A percentile compares a stretch with the other conserved stretches of the same genome.
Evolutionary conservation across 208 protist species (phyloP).

Genomic region (Leishmania amazonensis): DNA sequence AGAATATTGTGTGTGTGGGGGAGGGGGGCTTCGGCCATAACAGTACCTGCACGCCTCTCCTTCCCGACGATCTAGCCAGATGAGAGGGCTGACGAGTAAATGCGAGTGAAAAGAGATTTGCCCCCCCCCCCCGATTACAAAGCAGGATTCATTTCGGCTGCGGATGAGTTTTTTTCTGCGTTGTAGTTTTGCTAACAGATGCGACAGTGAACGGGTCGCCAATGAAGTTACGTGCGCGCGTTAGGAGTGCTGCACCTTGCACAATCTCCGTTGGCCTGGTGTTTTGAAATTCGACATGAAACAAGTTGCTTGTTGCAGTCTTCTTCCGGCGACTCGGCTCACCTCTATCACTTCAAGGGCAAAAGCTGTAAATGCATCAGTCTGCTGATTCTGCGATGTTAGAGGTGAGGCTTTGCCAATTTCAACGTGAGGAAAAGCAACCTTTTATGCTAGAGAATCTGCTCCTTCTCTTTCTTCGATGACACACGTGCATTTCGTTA

Average conservation of each 20-base stretch:
- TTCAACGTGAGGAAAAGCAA: not conserved
- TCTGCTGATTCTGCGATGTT: not conserved
- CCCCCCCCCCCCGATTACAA: not conserved
- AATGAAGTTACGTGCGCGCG: not conserved
- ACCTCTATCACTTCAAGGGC: not conserved
- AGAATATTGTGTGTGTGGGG: not conserved
- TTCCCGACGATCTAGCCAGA: not conserved
- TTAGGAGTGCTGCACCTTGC: not conserved
- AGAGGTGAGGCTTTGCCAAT: not conserved
- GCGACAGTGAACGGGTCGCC: not conserved
- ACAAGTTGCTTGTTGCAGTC: not conserved
- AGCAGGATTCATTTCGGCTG: not conserved
- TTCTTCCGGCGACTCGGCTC: not conserved
- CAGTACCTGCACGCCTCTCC: not conserved
- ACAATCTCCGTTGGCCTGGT: not conserved
- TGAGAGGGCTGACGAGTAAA: not conserved
- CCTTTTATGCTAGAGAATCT: not conserved
- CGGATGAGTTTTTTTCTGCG: not conserved
- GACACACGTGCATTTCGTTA: not conserved
- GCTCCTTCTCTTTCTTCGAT: not conserved
- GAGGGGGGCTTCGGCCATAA: not conserved
- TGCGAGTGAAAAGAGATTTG: not conserved
- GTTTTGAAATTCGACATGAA: not conserved
- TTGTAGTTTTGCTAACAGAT: not conserved
- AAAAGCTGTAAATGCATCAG: not conserved